Evolutionary conservation across 805 yeast genomes (phyloP), one percentile per base, ranked within the genome.

Genomic region (Wickerhamiella azymoides): DNA sequence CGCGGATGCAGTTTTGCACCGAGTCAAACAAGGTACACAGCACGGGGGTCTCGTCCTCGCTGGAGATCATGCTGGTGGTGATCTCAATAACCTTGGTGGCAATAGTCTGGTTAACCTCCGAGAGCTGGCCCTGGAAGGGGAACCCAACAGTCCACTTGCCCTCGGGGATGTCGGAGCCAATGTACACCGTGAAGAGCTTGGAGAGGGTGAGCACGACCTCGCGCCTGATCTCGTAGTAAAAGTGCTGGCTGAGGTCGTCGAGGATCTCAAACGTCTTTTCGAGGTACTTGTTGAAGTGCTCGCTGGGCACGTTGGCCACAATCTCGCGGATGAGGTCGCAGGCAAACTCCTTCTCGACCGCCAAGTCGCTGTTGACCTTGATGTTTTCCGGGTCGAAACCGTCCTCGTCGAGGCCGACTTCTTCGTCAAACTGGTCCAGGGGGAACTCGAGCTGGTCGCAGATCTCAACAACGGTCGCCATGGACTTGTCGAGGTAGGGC

Each of bases 281-380:
- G 16, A 54, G 27, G 46, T 40, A 55, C n/a, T 50, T 51, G 38
- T 52, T 40, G 13, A 52, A 49, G 21, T 86, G 72, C 47, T 77
- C 65, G 40, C 61, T 67, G 61, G 84, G 85, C 50, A 85, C 80
- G 58, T 77, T 85, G 57, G 78, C 77, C 57, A 79, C 74, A 66
- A 89, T 86, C 45, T 77, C 77, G 48, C 75, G 79, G 59, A 86
- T 82, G 41, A 95, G 83, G 56, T 94, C 96, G 46, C 73, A 64
- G 44, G 95, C 94, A 61, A 88, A 74, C 61, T 92, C 97, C 67
- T 89, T 89, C 68, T 89, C 98, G 56, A 84, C 80, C 53, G 96
- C 84, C 57, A 92, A 77, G 70, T 95, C 96, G 43, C 95, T 82
- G 73, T 86, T 88, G 52, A 92, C 86, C 55, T 84, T 80, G 64